Percentiles rank a stretch among this genome's conserved stretches.
Conservation (phyloP, 2,329 filamentous ascomycete genomes). For the Xylaria sp. region DNA sequence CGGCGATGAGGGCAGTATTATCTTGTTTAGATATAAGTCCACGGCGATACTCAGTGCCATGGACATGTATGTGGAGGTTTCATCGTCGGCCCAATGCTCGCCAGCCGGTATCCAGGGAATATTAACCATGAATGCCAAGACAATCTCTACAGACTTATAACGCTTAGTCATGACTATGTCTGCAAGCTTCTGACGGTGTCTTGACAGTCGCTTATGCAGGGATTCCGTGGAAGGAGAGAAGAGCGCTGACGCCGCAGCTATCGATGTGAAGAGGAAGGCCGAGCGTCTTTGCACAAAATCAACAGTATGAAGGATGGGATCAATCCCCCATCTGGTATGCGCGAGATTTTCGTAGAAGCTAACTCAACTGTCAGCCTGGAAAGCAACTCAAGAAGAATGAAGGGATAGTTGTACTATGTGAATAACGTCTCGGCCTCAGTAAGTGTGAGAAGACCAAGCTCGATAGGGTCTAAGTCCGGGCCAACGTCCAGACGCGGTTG, state of each 20-base stretch:
- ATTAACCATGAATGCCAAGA: conserved; percentile 79
- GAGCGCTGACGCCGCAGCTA: conserved; percentile 74
- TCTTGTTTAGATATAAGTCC: conserved; percentile 76
- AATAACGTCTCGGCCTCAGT: conserved; percentile 74
- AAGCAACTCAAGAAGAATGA: neutral
- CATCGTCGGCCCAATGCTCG: conserved; percentile 75
- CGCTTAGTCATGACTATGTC: conserved; percentile 70
- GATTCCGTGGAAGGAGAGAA: conserved; percentile 73
- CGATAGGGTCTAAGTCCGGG: conserved; percentile 73
- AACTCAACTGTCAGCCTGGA: conserved; percentile 20
- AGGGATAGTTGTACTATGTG: conserved; percentile 60
- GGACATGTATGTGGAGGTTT: conserved; percentile 77
- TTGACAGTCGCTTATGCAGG: conserved; percentile 72
- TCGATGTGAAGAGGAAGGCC: conserved; percentile 77
- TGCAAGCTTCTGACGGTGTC: conserved; percentile 72
- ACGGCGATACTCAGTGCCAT: conserved; percentile 76
- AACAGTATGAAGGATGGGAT: conserved; percentile 73
- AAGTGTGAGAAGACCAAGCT: conserved; percentile 74
- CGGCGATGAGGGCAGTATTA: conserved; percentile 65
- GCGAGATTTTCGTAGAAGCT: conserved; percentile 77
- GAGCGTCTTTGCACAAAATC: conserved; percentile 74
- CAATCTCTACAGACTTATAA: conserved; percentile 77
- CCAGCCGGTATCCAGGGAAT: conserved; percentile 80
- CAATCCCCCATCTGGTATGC: conserved; percentile 79
- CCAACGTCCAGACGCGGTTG: conserved; percentile 72